Conservation (phyloP, 1,284 basidiomycete genomes). For the Singerocomus inundabilis region DNA sequence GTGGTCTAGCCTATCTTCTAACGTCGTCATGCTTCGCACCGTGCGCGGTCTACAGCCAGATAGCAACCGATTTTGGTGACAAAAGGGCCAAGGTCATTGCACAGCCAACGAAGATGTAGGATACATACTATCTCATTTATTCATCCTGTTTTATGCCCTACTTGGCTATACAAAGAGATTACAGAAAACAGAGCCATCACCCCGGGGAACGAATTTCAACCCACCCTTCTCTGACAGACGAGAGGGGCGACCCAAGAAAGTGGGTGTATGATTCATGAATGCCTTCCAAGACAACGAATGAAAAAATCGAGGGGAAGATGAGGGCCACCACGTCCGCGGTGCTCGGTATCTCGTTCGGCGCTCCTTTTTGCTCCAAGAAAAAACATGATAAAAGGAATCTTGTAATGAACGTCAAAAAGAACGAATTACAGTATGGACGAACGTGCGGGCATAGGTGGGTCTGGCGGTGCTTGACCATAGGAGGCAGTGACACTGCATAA, state of each 20-base stretch:
- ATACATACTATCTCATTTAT: no score
- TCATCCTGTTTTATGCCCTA: no score
- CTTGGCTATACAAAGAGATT: no score
- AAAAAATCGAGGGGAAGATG: no score
- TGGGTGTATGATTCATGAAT: neutral
- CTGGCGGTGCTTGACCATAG: neutral
- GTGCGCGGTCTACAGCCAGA: slow-evolving; percentile 12
- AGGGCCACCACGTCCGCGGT: no score
- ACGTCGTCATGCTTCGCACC: slow-evolving; percentile 50
- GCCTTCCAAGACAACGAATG: neutral
- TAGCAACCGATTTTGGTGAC: slow-evolving; percentile 32
- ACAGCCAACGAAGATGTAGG: no score
- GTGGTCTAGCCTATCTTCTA: slow-evolving; percentile 58
- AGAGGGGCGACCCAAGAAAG: neutral
- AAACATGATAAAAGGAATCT: neutral
- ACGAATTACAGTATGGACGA: neutral
- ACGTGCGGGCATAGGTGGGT: neutral
- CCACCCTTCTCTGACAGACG: neutral
- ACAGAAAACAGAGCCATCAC: neutral
- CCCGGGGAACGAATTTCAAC: neutral
- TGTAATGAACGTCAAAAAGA: neutral
- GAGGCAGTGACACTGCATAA: no score
- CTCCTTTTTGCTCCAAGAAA: no score
- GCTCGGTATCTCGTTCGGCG: no score
- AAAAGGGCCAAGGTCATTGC: no score